These are phyloP conservation scores for Naumovozyma baii DNA, from an alignment of 805 yeast genomes.

Conservation along the genomic window DNA sequence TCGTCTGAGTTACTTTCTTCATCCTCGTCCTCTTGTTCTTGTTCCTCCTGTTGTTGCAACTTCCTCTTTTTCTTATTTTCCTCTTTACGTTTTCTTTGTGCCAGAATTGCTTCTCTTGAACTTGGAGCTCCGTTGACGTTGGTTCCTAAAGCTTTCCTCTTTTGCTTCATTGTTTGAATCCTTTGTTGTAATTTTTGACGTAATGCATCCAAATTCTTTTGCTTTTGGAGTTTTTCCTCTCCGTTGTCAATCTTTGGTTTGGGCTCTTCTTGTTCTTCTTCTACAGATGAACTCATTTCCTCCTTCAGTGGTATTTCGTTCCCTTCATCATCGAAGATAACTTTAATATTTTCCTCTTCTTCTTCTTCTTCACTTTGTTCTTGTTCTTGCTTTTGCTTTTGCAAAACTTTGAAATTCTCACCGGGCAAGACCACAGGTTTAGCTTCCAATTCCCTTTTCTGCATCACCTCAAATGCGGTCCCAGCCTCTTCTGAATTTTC, in stretches of 20 bases:
- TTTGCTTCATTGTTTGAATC: conserved; percentile 59
- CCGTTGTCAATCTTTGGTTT: too few species aligned
- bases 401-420: conserved; percentile 17
- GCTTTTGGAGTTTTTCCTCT: conserved; percentile 31
- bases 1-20: conserved; percentile 27
- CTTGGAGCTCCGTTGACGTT: conserved; percentile 71
- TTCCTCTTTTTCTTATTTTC: conserved; percentile 27
- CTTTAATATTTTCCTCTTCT: conserved; percentile 25
- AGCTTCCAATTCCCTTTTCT: conserved; percentile 46
- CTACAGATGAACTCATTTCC: conserved; percentile 26
- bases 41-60: conserved; percentile 34
- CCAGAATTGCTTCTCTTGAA: conserved; percentile 71
- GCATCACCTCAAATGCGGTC: conserved; percentile 51
- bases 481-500: conserved; percentile 35
- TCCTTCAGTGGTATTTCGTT: conserved; percentile 21
- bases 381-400: conserved; percentile 16
- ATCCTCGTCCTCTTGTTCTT: conserved; percentile 28
- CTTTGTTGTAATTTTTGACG: conserved; percentile 71
- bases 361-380: conserved; percentile 18
- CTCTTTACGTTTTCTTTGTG: conserved; percentile 45
- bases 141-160: conserved; percentile 87
- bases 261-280: conserved; percentile 8
- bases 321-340: conserved; percentile 68
- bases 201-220: conserved; percentile 51
- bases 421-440: conserved; percentile 35